A percentile compares a stretch with the other conserved stretches of the same genome.
Conservation (phyloP, 805 yeast genomes). For the Martiniozyma abietophila region DNA sequence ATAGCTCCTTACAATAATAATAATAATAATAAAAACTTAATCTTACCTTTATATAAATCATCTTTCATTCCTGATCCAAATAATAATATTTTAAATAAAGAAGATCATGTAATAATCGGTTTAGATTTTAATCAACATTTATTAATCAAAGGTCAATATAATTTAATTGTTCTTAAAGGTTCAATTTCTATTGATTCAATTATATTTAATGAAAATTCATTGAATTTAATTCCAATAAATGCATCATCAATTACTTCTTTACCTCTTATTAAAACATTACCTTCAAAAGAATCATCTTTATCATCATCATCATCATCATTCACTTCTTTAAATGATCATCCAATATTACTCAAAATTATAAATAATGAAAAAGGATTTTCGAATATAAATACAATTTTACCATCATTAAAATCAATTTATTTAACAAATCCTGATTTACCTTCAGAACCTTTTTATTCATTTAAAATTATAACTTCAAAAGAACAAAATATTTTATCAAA, state of each 20-base stretch:
- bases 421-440: conserved; percentile 10
- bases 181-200: conserved; percentile 35
- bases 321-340: too few species aligned
- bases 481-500: conserved; percentile 23
- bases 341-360: too few species aligned
- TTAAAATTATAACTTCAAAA: conserved; percentile 23
- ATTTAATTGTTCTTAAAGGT: conserved; percentile 36
- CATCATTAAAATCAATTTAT: conserved; percentile 37
- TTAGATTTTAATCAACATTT: neutral
- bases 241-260: conserved; percentile 28
- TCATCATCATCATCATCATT: conserved; percentile 29
- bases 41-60: too few species aligned
- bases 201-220: conserved; percentile 22
- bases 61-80: conserved; percentile 28
- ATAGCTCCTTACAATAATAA: neutral
- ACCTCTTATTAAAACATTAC: conserved; percentile 33
- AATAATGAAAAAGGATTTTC: conserved; percentile 37
- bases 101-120: conserved; percentile 11
- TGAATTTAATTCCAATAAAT: conserved; percentile 17
- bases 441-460: conserved; percentile 26
- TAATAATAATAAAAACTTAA: too few species aligned
- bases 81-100: conserved; percentile 30
- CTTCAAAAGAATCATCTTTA: conserved; percentile 28
- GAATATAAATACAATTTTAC: conserved; percentile 31
- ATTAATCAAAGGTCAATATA: conserved; percentile 42